Conservation (phyloP, 164 flowering plant genomes). For the Chimonanthus praecox region DNA sequence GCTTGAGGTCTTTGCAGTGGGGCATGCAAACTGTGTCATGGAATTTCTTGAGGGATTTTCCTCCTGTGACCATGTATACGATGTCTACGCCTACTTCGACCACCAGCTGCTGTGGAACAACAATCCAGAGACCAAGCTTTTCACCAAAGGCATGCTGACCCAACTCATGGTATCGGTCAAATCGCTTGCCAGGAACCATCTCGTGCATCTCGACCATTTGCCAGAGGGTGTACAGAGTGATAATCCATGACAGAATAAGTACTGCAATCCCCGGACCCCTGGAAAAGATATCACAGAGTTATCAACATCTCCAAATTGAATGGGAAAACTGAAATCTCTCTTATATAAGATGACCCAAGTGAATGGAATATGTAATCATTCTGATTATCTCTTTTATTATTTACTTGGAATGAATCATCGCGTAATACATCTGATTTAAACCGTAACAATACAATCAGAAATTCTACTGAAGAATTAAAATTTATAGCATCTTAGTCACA, state of each 20-base stretch:
- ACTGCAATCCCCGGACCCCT: constrained; percentile 23
- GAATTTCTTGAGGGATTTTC: constrained; percentile 50
- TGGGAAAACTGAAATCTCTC: not conserved
- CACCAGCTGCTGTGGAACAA: constrained; percentile 56
- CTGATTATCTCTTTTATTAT: too few relatives aligned
- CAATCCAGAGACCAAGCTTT: constrained; percentile 47
- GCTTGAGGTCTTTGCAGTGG: constrained; percentile 34
- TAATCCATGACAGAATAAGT: constrained; percentile 38
- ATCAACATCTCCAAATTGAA: not conserved
- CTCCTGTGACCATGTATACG: constrained; percentile 68
- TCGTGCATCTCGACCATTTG: constrained; percentile 71
- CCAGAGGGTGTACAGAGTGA: constrained; percentile 47
- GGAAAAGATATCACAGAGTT: not conserved
- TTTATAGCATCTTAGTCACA: not conserved
- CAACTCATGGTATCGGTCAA: constrained; percentile 56
- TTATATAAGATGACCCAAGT: not conserved
- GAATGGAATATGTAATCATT: too few relatives aligned
- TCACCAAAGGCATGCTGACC: constrained; percentile 63
- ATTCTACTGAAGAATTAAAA: too few relatives aligned
- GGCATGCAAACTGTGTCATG: constrained; percentile 29
- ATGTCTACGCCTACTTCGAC: constrained; percentile 53
- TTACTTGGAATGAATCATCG: too few relatives aligned
- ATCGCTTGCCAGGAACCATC: constrained; percentile 52
- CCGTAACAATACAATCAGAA: not conserved
- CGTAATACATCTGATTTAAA: not conserved